Percentiles rank a stretch among this genome's conserved stretches.
These are phyloP conservation scores for Pueraria montana DNA, from an alignment of 306 rosid genomes.

Conservation along the genomic window DNA sequence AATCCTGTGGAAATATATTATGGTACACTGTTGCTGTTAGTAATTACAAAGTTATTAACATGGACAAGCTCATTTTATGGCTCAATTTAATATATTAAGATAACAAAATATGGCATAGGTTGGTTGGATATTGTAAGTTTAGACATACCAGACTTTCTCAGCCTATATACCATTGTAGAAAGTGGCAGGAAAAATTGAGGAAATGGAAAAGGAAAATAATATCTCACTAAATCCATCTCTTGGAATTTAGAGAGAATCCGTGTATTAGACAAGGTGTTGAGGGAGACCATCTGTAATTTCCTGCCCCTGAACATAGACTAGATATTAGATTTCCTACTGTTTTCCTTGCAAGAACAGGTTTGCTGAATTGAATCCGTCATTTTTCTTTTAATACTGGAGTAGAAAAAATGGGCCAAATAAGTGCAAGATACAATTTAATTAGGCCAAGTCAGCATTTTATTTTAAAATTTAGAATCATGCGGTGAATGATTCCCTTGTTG, in stretches of 20 bases:
- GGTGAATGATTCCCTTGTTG: not conserved
- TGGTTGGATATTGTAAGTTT: conserved; percentile 34
- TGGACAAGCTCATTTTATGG: conserved; percentile 15
- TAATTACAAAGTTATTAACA: conserved; percentile 6
- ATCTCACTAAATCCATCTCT: not conserved
- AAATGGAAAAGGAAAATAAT: not conserved
- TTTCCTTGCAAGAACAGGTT: not conserved
- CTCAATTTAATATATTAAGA: conserved; percentile 6
- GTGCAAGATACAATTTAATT: not conserved
- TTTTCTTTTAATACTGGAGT: conserved; percentile 11
- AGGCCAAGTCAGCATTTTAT: not conserved
- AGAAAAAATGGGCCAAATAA: not conserved
- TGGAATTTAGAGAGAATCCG: not conserved
- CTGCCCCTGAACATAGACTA: not conserved
- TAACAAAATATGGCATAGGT: conserved; percentile 21
- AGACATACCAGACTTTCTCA: conserved; percentile 7
- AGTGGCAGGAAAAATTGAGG: conserved; percentile 3
- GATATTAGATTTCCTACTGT: not conserved
- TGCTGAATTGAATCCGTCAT: not conserved
- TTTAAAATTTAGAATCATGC: not conserved
- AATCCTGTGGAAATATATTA: not conserved
- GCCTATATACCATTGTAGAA: not conserved
- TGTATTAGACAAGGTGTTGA: not conserved
- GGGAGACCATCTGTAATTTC: not conserved
- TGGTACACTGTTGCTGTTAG: conserved; percentile 22